These are phyloP conservation scores for Lodderomyces oxycetoniae DNA, from an alignment of 1,139 yeast genomes.

Conservation along the genomic window DNA sequence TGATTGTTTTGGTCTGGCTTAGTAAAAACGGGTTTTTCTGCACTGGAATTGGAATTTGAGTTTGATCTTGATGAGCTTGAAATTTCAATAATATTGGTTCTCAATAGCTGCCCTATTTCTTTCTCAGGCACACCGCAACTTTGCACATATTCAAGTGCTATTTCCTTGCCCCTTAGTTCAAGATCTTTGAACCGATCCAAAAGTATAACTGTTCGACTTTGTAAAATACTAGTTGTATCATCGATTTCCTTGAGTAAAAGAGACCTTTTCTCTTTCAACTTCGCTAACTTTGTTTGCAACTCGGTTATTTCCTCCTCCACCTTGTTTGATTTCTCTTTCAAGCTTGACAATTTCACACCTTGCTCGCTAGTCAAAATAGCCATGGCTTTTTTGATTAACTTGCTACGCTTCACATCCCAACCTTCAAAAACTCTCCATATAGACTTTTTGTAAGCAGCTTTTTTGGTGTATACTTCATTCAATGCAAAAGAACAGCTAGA, in stretches of 20 bases:
- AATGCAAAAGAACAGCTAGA: slow-evolving; percentile 44
- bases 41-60: too few relatives aligned
- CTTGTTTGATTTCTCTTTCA: slow-evolving; percentile 30
- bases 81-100: too few relatives aligned
- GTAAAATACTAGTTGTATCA: slow-evolving; percentile 51
- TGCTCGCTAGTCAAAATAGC: slow-evolving; percentile 42
- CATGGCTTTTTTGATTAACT: slow-evolving; percentile 32
- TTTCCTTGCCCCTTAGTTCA: slow-evolving; percentile 36
- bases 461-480: slow-evolving; percentile 45
- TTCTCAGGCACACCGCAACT: slow-evolving; percentile 21
- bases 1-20: too few relatives aligned
- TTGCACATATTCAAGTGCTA: slow-evolving; percentile 24
- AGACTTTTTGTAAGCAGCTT: slow-evolving; percentile 20
- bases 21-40: too few relatives aligned
- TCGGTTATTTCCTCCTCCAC: slow-evolving; percentile 40
- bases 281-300: slow-evolving; percentile 35
- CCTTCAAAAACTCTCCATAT: slow-evolving; percentile 33
- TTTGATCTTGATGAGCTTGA: too few relatives aligned
- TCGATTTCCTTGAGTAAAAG: slow-evolving; percentile 40
- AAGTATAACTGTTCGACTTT: slow-evolving; percentile 44
- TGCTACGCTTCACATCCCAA: slow-evolving; percentile 43
- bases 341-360: slow-evolving; percentile 39
- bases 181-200: slow-evolving; percentile 38
- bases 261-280: slow-evolving; percentile 34
- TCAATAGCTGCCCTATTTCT: too few relatives aligned